Conservation (phyloP, 148 eudicot species). For the Chenopodium quinoa region DNA sequence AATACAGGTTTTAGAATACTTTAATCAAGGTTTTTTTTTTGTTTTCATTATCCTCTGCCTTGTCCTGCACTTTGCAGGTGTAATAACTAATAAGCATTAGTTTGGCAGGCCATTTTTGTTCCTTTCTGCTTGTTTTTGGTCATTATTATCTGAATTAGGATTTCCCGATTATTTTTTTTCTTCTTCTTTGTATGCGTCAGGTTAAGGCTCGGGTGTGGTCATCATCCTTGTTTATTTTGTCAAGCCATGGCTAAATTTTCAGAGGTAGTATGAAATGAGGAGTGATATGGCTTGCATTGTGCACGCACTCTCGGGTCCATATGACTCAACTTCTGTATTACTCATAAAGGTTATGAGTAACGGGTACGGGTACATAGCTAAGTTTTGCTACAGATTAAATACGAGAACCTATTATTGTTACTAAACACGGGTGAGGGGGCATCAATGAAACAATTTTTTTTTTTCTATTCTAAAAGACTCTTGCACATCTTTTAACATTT, state of each 20-base stretch:
- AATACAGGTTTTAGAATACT: slow-evolving; percentile 6
- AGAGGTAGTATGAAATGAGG: neutral
- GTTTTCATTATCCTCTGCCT: neutral
- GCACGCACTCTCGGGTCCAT: neutral
- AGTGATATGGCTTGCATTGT: neutral
- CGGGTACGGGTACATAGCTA: neutral
- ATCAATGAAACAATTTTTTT: too few relatives aligned
- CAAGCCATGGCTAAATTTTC: neutral
- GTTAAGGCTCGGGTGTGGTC: neutral
- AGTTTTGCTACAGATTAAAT: neutral
- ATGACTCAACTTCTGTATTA: too few relatives aligned
- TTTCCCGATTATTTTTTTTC: neutral
- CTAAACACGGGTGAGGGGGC: too few relatives aligned
- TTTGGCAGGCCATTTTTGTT: slow-evolving; percentile 29
- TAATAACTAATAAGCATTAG: neutral
- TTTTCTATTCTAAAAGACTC: too few relatives aligned
- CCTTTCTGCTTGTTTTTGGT: slow-evolving; percentile 23
- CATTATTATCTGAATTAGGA: slow-evolving; percentile 17
- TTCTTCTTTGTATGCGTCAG: neutral
- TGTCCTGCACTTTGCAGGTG: slow-evolving; percentile 13
- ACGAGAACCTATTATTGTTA: neutral
- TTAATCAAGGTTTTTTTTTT: slow-evolving; percentile 10
- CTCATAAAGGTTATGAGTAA: neutral
- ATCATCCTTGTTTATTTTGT: neutral
- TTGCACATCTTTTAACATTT: too few relatives aligned